These are phyloP conservation scores for Rhodotorula diobovata DNA, from an alignment of 768 basidiomycete genomes.

Conservation along the genomic window DNA sequence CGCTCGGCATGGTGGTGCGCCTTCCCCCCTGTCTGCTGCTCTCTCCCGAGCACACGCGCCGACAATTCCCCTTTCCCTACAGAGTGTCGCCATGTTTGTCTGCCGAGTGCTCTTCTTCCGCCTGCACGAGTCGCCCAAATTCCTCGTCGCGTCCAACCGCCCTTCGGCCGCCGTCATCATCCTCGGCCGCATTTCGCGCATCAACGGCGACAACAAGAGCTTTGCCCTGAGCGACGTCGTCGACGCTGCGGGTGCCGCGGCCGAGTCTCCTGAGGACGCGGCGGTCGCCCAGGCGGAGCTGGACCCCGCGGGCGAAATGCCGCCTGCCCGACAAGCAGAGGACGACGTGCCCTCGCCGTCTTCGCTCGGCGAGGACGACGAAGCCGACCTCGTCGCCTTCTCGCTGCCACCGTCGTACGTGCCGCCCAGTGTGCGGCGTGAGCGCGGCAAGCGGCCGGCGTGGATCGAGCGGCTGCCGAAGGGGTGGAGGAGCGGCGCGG, in stretches of 20 bases:
- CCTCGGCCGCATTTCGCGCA: constrained; percentile 74
- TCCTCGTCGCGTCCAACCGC: constrained; percentile 81
- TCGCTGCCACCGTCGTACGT: neutral
- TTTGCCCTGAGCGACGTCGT: constrained; percentile 69
- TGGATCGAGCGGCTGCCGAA: constrained; percentile 13
- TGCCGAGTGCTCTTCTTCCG: constrained; percentile 84
- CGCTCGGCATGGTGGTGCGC: constrained; percentile 76
- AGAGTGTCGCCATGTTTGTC: constrained; percentile 85
- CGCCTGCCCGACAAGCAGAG: no score
- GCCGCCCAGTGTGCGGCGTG: neutral
- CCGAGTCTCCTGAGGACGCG: neutral
- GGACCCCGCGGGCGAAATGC: neutral
- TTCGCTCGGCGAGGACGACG: neutral
- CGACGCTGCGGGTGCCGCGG: constrained; percentile 43
- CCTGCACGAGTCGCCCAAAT: constrained; percentile 77
- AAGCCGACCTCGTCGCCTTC: neutral
- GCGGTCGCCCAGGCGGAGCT: no score
- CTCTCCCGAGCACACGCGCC: neutral
- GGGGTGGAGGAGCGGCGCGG: constrained; percentile 43
- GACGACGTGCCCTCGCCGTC: neutral
- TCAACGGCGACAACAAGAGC: constrained; percentile 70
- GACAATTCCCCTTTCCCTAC: constrained; percentile 6
- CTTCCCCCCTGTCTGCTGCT: neutral
- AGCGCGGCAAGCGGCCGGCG: neutral
- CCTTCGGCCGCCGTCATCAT: constrained; percentile 76